A percentile compares a stretch with the other conserved stretches of the same genome.
Evolutionary conservation across 2,329 filamentous ascomycete species (phyloP).

Genomic region (Ophiostoma tasmaniense): DNA sequence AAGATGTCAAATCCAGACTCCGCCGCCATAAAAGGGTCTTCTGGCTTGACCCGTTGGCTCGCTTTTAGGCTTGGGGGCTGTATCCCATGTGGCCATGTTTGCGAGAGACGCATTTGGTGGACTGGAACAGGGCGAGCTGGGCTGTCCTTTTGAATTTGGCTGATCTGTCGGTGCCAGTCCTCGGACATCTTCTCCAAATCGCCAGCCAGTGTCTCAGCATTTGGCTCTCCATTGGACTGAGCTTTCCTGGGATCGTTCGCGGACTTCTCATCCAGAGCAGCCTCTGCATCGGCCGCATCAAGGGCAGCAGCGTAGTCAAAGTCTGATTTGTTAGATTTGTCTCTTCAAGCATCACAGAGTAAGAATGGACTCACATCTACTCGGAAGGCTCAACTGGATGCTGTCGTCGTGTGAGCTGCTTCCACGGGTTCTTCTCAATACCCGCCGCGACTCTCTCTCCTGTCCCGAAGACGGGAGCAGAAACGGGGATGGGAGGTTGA

Average conservation of each 20-base stretch:
- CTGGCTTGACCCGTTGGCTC: background rate
- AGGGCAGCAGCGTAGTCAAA: slow-evolving; percentile 4
- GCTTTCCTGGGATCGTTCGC: background rate
- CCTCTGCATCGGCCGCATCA: background rate
- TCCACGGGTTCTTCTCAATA: background rate
- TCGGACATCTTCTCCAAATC: slow-evolving; percentile 11
- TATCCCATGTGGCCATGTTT: slow-evolving; percentile 7
- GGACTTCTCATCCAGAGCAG: background rate
- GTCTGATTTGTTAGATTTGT: background rate
- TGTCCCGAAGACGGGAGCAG: background rate
- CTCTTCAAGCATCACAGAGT: background rate
- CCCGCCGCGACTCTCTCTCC: background rate
- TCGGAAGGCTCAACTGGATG: background rate
- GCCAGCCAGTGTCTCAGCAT: background rate
- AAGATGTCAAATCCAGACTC: background rate
- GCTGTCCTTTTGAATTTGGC: background rate
- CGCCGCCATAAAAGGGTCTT: background rate
- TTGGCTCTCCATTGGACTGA: background rate
- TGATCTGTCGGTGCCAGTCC: slow-evolving; percentile 10
- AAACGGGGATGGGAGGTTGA: slow-evolving; percentile 13
- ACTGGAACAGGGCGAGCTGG: background rate
- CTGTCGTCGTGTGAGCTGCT: background rate
- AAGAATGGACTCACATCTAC: background rate
- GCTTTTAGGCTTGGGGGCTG: background rate
- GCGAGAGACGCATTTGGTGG: background rate